phyloP scores from a whole-genome alignment of 2,329 filamentous ascomycete genomes.

The Trichoderma guizhouense region DNA sequence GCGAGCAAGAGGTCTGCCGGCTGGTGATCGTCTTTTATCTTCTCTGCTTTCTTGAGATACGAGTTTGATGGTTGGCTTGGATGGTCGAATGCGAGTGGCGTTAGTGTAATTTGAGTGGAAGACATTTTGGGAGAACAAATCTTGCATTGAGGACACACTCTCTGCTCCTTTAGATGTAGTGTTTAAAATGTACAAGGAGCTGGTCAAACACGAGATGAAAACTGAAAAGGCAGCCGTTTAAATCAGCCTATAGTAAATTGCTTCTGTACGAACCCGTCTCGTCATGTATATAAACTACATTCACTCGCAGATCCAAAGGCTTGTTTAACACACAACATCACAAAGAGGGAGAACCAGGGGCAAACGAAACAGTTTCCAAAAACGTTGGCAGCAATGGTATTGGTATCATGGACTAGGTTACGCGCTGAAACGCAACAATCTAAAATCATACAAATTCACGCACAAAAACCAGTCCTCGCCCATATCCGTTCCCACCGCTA shows the following conservation, averaged over 20 bases:
- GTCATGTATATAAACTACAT: neutral
- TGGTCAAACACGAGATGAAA: neutral
- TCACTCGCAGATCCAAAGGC: neutral
- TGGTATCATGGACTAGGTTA: slow-evolving; percentile 21
- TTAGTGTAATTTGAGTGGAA: neutral
- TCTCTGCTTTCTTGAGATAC: neutral
- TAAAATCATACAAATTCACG: slow-evolving; percentile 20
- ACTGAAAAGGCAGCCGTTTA: neutral
- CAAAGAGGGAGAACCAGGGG: neutral
- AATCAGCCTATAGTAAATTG: neutral
- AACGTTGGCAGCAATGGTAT: slow-evolving; percentile 17
- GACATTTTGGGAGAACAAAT: neutral
- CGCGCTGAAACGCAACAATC: slow-evolving; percentile 20
- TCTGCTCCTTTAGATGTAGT: neutral
- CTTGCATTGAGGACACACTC: neutral
- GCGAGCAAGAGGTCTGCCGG: neutral
- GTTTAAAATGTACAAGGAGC: neutral
- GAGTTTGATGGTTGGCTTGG: neutral
- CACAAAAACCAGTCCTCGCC: slow-evolving; percentile 20
- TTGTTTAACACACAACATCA: neutral
- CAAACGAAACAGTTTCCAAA: neutral
- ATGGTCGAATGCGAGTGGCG: neutral
- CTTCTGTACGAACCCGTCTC: neutral
- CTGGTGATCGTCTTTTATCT: neutral
- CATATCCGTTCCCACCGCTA: slow-evolving; percentile 14